These are phyloP conservation scores for Aspergillus homomorphus DNA, from an alignment of 495 filamentous ascomycete genomes.

Conservation along the genomic window DNA sequence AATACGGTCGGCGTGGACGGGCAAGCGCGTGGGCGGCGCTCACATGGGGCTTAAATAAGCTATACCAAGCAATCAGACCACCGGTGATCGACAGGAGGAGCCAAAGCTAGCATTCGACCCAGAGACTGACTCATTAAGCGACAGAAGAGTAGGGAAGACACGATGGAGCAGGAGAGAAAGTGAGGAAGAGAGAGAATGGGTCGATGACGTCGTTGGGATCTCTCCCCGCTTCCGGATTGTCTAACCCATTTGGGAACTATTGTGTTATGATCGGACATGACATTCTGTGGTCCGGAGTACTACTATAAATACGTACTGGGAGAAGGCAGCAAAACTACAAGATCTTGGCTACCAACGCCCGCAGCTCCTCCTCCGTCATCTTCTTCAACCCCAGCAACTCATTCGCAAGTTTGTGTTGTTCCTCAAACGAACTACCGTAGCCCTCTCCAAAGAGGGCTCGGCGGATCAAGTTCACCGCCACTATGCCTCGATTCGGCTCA, in stretches of 20 bases:
- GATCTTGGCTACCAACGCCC: background rate
- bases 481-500: conserved; percentile 31
- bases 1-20: background rate
- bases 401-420: conserved; percentile 28
- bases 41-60: background rate
- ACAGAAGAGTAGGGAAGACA: background rate
- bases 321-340: no score
- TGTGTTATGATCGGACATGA: no score
- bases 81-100: background rate
- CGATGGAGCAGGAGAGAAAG: background rate
- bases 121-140: background rate
- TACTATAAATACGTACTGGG: no score
- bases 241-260: background rate
- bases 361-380: conserved; percentile 29
- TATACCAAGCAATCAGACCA: conserved; percentile 1
- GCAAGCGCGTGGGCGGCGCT: background rate
- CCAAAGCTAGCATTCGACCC: background rate
- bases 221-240: background rate
- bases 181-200: background rate
- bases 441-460: conserved; percentile 45
- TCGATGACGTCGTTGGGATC: background rate
- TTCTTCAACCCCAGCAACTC: conserved; percentile 36
- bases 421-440: conserved; percentile 36
- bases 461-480: conserved; percentile 34
- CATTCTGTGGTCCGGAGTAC: no score